Evolutionary conservation across 768 basidiomycete genomes (phyloP), one percentile per base, ranked within the genome.

Genomic region (Podaxis sp.): DNA sequence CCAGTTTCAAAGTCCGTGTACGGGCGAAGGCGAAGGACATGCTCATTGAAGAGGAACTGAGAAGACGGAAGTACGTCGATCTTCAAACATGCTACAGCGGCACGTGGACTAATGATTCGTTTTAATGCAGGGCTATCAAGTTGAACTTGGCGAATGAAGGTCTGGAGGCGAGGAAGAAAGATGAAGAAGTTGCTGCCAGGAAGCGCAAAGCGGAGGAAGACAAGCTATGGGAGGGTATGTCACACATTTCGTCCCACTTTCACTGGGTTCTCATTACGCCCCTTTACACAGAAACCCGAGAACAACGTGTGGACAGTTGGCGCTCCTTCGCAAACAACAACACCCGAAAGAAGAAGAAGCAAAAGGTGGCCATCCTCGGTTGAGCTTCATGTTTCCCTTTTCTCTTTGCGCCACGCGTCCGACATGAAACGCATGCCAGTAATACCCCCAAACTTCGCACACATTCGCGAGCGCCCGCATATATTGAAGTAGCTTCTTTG

Each of bases 81-180:
- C 54, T 10, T 42, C 14, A 18, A 14, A 14, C 7, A 38, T 0
- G 25, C 36, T 14, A 62, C 46, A 48, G 25, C 18, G 2, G 35
- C 61, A 40, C 4, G 42, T 42, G 37, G 21, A 46, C 57, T 13
- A 47, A 58, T 40, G 65, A 62, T 37, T 42, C 44, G 62, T 6
- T 18, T 25, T 56, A 27, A 54, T 50, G 40, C 64, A 93, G 92
- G 69, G 91, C 93, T 0, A 75, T 93, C 67, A 94, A 94, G 78
- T 86, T 93, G 86, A 93, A 93, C 69, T 73, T 95, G 58, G 93
- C 93, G 6, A 95, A 95, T 66, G 93, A 95, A 72, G 93, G 93
- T 2, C 76, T 95, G 4, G 94, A 96, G 70, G 95, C 95, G n/a
- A 82, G 88, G 67, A 91, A 89, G 79, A 94, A 93, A 70, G 94